phyloP scores from a whole-genome alignment of 495 filamentous ascomycete species.

The Penicillium egyptiacum region DNA sequence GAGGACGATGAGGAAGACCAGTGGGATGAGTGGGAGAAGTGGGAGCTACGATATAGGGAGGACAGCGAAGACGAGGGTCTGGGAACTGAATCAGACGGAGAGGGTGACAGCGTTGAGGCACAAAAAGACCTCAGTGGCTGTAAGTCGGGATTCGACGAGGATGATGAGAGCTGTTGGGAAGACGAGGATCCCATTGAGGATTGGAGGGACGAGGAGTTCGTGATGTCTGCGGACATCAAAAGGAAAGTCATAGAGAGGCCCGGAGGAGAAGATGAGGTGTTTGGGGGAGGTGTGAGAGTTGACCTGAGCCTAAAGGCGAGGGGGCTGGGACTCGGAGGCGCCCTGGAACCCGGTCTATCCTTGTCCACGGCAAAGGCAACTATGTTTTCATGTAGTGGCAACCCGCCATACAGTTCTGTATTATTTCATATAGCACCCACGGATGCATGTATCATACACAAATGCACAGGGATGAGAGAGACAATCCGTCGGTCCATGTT shows the following conservation, averaged over 20 bases:
- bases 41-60: background rate
- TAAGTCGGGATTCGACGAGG: background rate
- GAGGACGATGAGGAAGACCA: slow-evolving; percentile 12
- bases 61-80: background rate
- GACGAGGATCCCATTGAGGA: background rate
- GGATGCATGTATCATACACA: background rate
- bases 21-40: background rate
- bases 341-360: background rate
- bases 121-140: background rate
- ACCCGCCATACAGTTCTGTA: slow-evolving; percentile 2
- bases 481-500: background rate
- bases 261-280: background rate
- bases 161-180: background rate
- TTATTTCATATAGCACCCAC: background rate
- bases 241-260: background rate
- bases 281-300: background rate
- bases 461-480: slow-evolving; percentile 8
- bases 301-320: slow-evolving; percentile 3
- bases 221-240: background rate
- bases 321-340: slow-evolving; percentile 1
- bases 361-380: slow-evolving; percentile 2
- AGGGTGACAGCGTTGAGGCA: background rate
- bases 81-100: background rate
- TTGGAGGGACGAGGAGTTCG: background rate
- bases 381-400: background rate